Evolutionary conservation across 371 early-diverging fungal species (phyloP).

Genomic region (Blakeslea trispora): DNA sequence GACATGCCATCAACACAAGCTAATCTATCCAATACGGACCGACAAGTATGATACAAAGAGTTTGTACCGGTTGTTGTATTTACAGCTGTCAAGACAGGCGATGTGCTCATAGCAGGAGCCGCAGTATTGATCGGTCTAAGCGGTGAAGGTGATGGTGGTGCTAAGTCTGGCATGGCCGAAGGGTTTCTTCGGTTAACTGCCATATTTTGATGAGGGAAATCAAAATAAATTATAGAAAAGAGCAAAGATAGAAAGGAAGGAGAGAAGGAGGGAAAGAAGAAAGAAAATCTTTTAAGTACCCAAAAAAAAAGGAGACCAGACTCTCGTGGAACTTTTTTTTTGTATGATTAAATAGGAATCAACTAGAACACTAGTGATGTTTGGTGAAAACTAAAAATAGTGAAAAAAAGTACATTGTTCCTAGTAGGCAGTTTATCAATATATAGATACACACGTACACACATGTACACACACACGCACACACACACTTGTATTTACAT

Average conservation of each 20-base stretch:
- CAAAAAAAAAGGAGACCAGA: neutral
- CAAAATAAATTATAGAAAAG: conserved; percentile 1
- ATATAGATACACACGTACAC: conserved; percentile 10
- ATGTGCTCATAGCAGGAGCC: conserved; percentile 2
- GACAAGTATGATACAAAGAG: conserved; percentile 70
- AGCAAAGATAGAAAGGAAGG: conserved; percentile 4
- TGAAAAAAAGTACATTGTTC: conserved; percentile 18
- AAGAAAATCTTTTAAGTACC: conserved; percentile 1
- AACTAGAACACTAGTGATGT: no score
- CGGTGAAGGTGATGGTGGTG: conserved; percentile 11
- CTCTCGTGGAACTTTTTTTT: neutral
- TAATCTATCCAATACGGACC: conserved; percentile 61
- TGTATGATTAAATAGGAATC: neutral
- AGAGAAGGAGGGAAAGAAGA: neutral
- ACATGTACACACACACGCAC: conserved; percentile 10
- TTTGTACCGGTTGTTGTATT: conserved; percentile 19
- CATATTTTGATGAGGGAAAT: neutral
- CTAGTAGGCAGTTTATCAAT: conserved; percentile 14
- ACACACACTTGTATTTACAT: neutral
- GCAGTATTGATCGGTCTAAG: conserved; percentile 12
- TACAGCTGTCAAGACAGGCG: conserved; percentile 17
- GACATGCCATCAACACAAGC: conserved; percentile 62
- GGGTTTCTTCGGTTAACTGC: conserved; percentile 18
- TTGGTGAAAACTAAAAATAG: neutral
- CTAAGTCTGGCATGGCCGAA: conserved; percentile 7